phyloP scores from a whole-genome alignment of 2,329 filamentous ascomycete species.

The Penicillium griseofulvum region DNA sequence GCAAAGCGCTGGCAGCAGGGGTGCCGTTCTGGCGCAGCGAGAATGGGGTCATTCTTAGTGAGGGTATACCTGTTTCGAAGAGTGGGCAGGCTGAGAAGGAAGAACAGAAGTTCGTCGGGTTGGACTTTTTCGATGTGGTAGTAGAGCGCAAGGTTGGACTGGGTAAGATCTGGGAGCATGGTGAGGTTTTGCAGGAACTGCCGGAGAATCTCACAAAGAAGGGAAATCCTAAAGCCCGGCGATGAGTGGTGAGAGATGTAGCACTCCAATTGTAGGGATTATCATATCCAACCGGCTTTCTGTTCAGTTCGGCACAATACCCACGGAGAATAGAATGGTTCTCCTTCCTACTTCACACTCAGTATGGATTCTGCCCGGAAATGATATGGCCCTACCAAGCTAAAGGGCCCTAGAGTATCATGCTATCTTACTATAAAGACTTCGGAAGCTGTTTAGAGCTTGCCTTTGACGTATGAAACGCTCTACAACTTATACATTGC shows the following conservation, averaged over 20 bases:
- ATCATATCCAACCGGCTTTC: neutral
- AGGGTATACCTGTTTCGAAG: constrained; percentile 40
- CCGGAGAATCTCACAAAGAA: constrained; percentile 44
- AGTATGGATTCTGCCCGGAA: neutral
- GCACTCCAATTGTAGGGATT: neutral
- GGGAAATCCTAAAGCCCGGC: constrained; percentile 30
- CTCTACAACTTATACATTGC: neutral
- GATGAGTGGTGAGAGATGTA: neutral
- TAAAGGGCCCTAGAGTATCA: neutral
- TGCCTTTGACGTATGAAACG: neutral
- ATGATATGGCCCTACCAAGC: neutral
- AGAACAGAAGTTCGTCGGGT: constrained; percentile 57
- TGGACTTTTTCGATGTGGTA: constrained; percentile 70
- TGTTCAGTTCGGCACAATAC: neutral
- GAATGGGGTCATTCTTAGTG: constrained; percentile 69
- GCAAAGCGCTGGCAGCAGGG: constrained; percentile 59
- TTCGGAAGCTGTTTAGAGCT: neutral
- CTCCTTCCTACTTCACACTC: neutral
- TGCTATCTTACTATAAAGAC: neutral
- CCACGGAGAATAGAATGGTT: neutral
- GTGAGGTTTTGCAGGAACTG: constrained; percentile 53
- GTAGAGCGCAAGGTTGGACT: constrained; percentile 70
- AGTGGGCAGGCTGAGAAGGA: constrained; percentile 50
- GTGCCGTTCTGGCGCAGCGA: constrained; percentile 76
- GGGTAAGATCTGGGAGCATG: constrained; percentile 63